These are phyloP conservation scores for Uronychia binucleata DNA, from an alignment of 73 alveolate species.

Conservation along the genomic window DNA sequence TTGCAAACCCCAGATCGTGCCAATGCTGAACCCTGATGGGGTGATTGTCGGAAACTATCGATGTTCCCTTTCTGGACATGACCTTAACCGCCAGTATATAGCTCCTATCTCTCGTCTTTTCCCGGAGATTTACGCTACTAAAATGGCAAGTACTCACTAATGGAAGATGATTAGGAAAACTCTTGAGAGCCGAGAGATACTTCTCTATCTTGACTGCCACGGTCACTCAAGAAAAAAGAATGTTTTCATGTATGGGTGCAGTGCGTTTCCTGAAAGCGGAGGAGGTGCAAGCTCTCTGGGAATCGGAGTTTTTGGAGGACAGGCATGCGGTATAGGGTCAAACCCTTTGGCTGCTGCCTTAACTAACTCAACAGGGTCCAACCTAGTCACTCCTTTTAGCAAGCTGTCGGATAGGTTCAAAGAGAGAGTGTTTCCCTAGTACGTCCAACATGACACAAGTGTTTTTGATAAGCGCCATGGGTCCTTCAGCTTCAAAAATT, in stretches of 20 bases:
- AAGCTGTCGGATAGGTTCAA: constrained; percentile 16
- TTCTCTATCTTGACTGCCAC: constrained; percentile 80
- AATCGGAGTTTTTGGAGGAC: too few species aligned
- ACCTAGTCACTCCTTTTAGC: too few species aligned
- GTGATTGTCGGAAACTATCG: constrained; percentile 80
- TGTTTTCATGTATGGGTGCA: constrained; percentile 71
- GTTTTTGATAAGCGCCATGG: background rate
- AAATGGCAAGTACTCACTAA: background rate
- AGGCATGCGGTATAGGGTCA: too few species aligned
- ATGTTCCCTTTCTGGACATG: constrained; percentile 75
- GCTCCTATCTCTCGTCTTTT: constrained; percentile 64
- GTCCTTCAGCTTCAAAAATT: constrained; percentile 26
- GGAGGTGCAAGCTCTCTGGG: too few species aligned
- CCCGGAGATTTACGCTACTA: constrained; percentile 74
- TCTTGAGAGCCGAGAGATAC: constrained; percentile 65
- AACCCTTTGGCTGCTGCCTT: too few species aligned
- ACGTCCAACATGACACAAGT: background rate
- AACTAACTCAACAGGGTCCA: too few species aligned
- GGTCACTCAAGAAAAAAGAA: constrained; percentile 75
- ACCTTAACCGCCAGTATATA: constrained; percentile 74
- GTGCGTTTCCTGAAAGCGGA: background rate
- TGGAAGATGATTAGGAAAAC: constrained; percentile 68
- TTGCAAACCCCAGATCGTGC: too few species aligned
- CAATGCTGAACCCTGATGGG: constrained; percentile 86
- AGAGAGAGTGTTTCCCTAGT: constrained; percentile 34